Conservation (phyloP, 1,139 yeast species). For the Taphrina pruni region DNA sequence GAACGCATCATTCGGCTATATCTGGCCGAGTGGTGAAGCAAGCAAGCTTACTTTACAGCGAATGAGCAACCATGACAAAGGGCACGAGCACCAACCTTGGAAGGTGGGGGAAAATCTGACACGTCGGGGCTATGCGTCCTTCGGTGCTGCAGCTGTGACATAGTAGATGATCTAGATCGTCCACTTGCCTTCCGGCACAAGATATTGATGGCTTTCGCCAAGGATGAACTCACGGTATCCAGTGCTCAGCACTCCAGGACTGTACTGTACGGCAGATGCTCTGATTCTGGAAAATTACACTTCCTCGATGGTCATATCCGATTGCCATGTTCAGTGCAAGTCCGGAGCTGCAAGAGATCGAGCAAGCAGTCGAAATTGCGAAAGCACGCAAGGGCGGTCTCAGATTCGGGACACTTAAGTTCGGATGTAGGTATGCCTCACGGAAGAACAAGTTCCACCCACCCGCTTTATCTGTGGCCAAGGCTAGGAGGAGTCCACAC, state of each 20-base stretch:
- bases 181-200: not conserved
- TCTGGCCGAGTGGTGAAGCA: too few relatives aligned
- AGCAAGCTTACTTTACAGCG: too few relatives aligned
- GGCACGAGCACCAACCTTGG: too few relatives aligned
- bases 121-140: not conserved
- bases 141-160: not conserved
- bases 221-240: not conserved
- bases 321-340: not conserved
- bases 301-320: not conserved
- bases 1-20: too few relatives aligned
- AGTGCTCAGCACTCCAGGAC: too few relatives aligned
- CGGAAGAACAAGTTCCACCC: not conserved
- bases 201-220: not conserved
- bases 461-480: conserved; percentile 9
- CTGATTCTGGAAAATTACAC: too few relatives aligned
- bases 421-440: not conserved
- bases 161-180: not conserved
- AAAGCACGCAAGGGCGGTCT: not conserved
- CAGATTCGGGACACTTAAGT: not conserved
- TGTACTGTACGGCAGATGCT: too few relatives aligned
- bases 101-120: not conserved
- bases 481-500: not conserved
- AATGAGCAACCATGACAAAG: too few relatives aligned
- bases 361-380: not conserved
- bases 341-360: not conserved